phyloP scores from a whole-genome alignment of 306 rosid genomes.

The Cyamopsis tetragonoloba region DNA sequence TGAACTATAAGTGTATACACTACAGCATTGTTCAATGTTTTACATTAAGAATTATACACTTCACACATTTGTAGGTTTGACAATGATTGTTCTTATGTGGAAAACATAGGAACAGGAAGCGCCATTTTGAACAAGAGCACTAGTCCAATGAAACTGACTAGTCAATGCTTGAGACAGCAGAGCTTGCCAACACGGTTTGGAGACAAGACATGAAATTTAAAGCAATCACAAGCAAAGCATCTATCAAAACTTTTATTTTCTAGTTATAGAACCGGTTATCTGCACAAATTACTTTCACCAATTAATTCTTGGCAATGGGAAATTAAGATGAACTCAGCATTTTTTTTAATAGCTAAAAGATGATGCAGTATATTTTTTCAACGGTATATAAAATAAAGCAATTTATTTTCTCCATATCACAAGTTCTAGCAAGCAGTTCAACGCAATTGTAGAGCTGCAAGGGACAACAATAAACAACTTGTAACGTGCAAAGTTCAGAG shows the following conservation, averaged over 20 bases:
- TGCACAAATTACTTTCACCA: background rate
- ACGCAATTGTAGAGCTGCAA: slow-evolving; percentile 22
- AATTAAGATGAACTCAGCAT: background rate
- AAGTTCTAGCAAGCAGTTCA: slow-evolving; percentile 22
- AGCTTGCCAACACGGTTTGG: background rate
- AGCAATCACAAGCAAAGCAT: background rate
- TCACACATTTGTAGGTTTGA: background rate
- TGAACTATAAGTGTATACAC: background rate
- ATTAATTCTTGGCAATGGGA: background rate
- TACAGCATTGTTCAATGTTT: background rate
- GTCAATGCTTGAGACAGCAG: background rate
- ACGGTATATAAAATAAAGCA: background rate
- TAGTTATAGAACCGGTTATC: background rate
- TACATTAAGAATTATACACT: background rate
- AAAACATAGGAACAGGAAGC: background rate
- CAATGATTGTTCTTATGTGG: background rate
- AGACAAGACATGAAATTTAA: background rate
- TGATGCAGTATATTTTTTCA: background rate
- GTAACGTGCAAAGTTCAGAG: slow-evolving; percentile 10
- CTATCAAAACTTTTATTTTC: background rate
- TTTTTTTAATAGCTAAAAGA: background rate
- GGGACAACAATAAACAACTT: background rate
- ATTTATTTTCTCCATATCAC: slow-evolving; percentile 14
- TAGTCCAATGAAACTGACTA: background rate
- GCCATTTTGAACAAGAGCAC: background rate